Conservation (phyloP, 257 asterid species). For the Penstemon barbatus region DNA sequence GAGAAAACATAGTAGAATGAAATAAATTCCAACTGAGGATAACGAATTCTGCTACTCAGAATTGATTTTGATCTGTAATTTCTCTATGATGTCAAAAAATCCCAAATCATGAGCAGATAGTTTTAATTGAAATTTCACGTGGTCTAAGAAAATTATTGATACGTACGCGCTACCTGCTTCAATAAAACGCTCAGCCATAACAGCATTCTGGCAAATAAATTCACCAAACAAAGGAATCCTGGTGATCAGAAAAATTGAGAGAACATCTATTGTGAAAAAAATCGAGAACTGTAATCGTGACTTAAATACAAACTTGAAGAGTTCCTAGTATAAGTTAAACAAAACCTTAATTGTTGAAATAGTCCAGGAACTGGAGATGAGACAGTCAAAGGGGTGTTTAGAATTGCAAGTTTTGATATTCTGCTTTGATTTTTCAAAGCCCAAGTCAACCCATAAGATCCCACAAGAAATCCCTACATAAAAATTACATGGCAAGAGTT, state of each 20-base stretch:
- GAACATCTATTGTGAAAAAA: conserved; percentile 22
- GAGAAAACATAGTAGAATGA: conserved; percentile 21
- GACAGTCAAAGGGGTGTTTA: conserved; percentile 81
- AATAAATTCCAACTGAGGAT: background rate
- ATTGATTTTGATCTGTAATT: background rate
- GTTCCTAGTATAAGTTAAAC: background rate
- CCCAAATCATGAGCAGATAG: conserved; percentile 17
- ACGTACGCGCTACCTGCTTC: conserved; percentile 99
- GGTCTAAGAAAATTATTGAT: conserved; percentile 44
- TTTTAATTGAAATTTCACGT: conserved; percentile 15
- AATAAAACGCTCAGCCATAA: conserved; percentile 96
- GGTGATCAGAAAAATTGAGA: conserved; percentile 31
- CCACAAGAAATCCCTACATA: conserved; percentile 87
- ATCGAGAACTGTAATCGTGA: background rate
- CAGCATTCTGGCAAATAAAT: conserved; percentile 91
- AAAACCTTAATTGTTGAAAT: conserved; percentile 84
- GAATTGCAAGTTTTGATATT: conserved; percentile 74
- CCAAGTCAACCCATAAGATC: conserved; percentile 98
- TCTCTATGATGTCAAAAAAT: conserved; percentile 6
- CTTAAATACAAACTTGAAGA: conserved; percentile 18
- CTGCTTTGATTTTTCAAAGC: conserved; percentile 75
- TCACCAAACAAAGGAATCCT: conserved; percentile 95
- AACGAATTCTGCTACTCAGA: conserved; percentile 14
- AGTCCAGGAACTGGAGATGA: conserved; percentile 97
- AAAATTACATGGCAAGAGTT: conserved; percentile 13